Conservation (phyloP, 1,284 basidiomycete species). For the Cerioporus squamosus region DNA sequence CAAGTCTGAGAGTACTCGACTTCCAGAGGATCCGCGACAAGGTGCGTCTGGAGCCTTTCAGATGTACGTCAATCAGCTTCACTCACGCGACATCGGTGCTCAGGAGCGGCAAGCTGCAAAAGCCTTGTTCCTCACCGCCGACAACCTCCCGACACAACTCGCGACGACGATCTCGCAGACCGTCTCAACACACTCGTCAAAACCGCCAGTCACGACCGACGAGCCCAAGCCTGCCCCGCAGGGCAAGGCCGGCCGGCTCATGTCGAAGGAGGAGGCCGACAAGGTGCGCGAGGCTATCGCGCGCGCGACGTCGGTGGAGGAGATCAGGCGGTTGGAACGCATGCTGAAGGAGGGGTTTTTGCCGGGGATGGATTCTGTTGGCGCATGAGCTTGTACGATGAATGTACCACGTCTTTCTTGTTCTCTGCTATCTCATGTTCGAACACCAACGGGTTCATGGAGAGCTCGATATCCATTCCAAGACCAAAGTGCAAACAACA, state of each 20-base stretch:
- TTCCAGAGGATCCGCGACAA: conserved; percentile 96
- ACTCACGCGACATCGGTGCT: conserved; percentile 4
- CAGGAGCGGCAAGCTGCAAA: conserved; percentile 81
- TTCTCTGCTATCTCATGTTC: conserved; percentile 4
- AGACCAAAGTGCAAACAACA: neutral
- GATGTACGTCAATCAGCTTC: neutral
- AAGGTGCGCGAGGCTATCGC: conserved; percentile 91
- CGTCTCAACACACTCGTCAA: conserved; percentile 66
- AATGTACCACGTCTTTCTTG: conserved; percentile 35
- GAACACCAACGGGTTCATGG: neutral
- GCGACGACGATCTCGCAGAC: conserved; percentile 79
- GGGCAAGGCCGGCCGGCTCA: conserved; percentile 78
- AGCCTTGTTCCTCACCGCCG: conserved; percentile 77
- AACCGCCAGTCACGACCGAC: conserved; percentile 63
- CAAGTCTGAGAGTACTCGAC: conserved; percentile 91
- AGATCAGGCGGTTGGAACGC: conserved; percentile 86
- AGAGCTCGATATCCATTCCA: conserved; percentile 1
- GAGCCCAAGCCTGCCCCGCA: conserved; percentile 71
- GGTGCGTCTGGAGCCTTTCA: conserved; percentile 54
- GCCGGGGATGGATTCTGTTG: conserved; percentile 75
- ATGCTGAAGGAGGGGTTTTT: conserved; percentile 87
- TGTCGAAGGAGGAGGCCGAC: conserved; percentile 93
- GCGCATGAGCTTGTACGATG: conserved; percentile 51
- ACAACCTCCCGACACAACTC: conserved; percentile 79
- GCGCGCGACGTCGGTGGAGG: conserved; percentile 88